phyloP scores from a whole-genome alignment of 169 alveolate genomes.

The Theileria orientalis region DNA sequence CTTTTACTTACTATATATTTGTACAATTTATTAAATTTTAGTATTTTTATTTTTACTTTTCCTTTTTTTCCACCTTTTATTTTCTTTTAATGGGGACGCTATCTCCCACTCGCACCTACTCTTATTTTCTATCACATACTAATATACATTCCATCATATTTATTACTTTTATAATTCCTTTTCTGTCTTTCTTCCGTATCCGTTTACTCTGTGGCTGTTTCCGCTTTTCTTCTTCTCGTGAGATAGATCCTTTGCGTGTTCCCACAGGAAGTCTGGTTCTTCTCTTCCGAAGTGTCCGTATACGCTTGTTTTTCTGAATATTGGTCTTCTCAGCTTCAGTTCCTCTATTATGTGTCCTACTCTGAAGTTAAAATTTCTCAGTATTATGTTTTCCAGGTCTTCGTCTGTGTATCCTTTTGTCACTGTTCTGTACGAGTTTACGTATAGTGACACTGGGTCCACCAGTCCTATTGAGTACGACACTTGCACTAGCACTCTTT shows the following conservation, averaged over 20 bases:
- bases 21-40: too few relatives aligned
- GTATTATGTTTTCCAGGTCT: conserved; percentile 86
- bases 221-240: conserved; percentile 57
- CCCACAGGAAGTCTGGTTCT: conserved; percentile 94
- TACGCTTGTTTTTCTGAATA: conserved; percentile 90
- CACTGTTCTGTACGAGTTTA: conserved; percentile 93
- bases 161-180: too few relatives aligned
- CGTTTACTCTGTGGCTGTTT: background rate
- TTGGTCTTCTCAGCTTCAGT: conserved; percentile 86
- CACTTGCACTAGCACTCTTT: conserved; percentile 94
- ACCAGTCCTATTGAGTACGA: conserved; percentile 97
- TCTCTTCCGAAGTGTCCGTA: conserved; percentile 98
- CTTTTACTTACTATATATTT: too few relatives aligned
- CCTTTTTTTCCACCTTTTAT: too few relatives aligned
- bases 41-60: too few relatives aligned
- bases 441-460: conserved; percentile 94
- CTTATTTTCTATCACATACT: too few relatives aligned
- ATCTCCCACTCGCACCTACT: too few relatives aligned
- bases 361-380: conserved; percentile 92
- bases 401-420: conserved; percentile 89
- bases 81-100: too few relatives aligned
- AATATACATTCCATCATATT: too few relatives aligned
- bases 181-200: background rate
- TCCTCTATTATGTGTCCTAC: conserved; percentile 94
- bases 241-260: conserved; percentile 79